Base-by-base conservation (phyloP, 1,284 basidiomycete genomes). In the Mycosarcoma mackinlayi region DNA sequence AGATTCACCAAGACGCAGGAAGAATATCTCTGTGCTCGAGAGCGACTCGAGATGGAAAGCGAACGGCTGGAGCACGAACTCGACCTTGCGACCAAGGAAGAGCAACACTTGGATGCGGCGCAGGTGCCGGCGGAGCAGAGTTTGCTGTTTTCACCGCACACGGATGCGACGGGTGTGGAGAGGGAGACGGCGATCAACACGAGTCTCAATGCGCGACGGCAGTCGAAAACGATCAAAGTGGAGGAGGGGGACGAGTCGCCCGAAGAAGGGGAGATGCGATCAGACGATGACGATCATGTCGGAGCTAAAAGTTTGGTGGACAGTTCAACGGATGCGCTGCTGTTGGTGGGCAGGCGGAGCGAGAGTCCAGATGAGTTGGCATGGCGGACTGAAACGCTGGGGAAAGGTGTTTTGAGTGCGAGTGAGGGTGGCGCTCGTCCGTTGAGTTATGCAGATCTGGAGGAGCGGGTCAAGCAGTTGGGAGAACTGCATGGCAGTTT, bases 241-340 rank as follows among this genome's bases (percentile, higher is more conserved):
- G 48, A 50, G 16, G 65, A 62, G 27, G 59, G 50, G 16, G 37
- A 63, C 19, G 69, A 72, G 13, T 63, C 64, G 18, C 65, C 61
- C 1, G 70, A 73, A 34, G 70, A 73, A 40, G 70, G 70, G 14
- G 65, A 73, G 40, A 73, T 73, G 65, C 30, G 42, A 10, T 69
- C 68, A 11, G 23, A 6, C 11, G 13, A 5, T 46, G 24, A 44
- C 6, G 27, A 16, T 23, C 10, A 0, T 11, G 38, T 24, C 19
- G 41, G 28, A 14, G 31, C 42, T 6, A n/a, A 41, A 0, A 27
- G 49, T 3, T 40, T 37, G 1, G 14, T 53, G 6, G 49, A 47
- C 23, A 21, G 48, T 2, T 40, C 42, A 2, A 9, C 46, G 5
- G 51, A 44, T n/a, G 48, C 45, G 8, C 27, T 40, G 46, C 10